Evolutionary conservation across 2,329 filamentous ascomycete genomes (phyloP).

Genomic region (Magnaporthales sp.): DNA sequence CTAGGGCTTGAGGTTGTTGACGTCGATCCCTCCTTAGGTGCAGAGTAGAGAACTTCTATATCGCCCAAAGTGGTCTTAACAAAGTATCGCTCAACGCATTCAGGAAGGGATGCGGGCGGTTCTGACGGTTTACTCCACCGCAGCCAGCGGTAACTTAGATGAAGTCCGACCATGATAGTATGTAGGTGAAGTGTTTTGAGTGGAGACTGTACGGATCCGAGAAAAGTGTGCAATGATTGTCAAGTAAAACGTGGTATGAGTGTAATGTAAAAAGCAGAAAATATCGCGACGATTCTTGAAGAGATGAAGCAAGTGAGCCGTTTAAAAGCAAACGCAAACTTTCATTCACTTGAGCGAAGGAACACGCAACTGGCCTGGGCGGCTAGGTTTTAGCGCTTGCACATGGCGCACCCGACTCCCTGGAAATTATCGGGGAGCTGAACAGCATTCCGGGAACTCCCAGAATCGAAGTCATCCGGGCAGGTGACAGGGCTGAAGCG

Average conservation of each 20-base stretch:
- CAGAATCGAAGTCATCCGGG: neutral
- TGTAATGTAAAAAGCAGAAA: neutral
- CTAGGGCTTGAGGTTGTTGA: slow-evolving; percentile 1
- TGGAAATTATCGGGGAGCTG: slow-evolving; percentile 7
- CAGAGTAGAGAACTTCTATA: slow-evolving; percentile 40
- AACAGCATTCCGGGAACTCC: slow-evolving; percentile 1
- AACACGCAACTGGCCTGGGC: neutral
- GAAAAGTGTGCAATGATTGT: neutral
- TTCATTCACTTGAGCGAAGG: neutral
- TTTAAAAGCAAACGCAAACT: neutral
- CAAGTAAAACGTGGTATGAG: neutral
- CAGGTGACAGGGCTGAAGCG: neutral
- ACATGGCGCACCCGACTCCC: neutral
- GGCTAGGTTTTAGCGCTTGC: neutral
- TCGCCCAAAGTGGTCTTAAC: slow-evolving; percentile 32
- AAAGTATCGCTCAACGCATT: slow-evolving; percentile 32
- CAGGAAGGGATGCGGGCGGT: slow-evolving; percentile 22
- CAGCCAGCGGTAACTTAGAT: slow-evolving; percentile 23
- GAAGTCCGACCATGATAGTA: slow-evolving; percentile 15
- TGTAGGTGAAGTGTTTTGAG: neutral
- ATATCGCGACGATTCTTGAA: neutral
- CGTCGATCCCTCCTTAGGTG: slow-evolving; percentile 14
- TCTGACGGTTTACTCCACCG: slow-evolving; percentile 19
- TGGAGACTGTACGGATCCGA: neutral
- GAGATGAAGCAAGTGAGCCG: neutral